phyloP scores from a whole-genome alignment of 83 land plant genomes.

The Thuja plicata region DNA sequence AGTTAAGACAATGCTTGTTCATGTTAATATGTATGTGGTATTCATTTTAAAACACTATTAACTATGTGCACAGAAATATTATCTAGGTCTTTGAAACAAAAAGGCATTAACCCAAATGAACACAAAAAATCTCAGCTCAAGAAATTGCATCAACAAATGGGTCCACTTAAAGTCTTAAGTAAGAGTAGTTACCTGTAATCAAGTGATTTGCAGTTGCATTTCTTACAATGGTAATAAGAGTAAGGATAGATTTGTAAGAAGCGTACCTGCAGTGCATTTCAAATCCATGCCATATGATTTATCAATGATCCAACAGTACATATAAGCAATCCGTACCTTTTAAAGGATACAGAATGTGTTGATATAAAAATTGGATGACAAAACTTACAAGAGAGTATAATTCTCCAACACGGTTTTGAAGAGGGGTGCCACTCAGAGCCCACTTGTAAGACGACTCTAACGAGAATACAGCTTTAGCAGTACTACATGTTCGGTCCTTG shows the following conservation, averaged over 20 bases:
- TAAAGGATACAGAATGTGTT: neutral
- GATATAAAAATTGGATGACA: neutral
- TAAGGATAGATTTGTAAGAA: conserved; percentile 76
- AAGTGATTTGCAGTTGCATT: conserved; percentile 86
- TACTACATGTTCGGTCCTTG: conserved; percentile 73
- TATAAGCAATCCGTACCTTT: neutral
- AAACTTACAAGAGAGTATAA: conserved; percentile 81
- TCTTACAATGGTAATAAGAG: conserved; percentile 78
- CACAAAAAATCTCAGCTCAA: neutral
- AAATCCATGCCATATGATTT: neutral
- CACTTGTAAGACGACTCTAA: conserved; percentile 72
- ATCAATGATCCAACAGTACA: neutral
- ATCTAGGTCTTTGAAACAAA: neutral
- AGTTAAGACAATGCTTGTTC: neutral
- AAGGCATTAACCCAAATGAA: neutral
- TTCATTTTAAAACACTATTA: neutral
- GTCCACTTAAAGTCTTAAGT: neutral
- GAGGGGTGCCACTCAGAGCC: conserved; percentile 97
- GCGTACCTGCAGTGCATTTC: conserved; percentile 52
- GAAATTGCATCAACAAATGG: neutral
- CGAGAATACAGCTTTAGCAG: conserved; percentile 82
- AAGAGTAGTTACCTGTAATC: conserved; percentile 61
- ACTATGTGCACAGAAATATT: neutral
- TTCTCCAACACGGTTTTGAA: conserved; percentile 96
- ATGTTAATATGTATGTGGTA: neutral